Percentiles rank a stretch among this genome's conserved stretches.
These are phyloP conservation scores for Avicennia marina DNA, from an alignment of 257 asterid species.

Conservation along the genomic window DNA sequence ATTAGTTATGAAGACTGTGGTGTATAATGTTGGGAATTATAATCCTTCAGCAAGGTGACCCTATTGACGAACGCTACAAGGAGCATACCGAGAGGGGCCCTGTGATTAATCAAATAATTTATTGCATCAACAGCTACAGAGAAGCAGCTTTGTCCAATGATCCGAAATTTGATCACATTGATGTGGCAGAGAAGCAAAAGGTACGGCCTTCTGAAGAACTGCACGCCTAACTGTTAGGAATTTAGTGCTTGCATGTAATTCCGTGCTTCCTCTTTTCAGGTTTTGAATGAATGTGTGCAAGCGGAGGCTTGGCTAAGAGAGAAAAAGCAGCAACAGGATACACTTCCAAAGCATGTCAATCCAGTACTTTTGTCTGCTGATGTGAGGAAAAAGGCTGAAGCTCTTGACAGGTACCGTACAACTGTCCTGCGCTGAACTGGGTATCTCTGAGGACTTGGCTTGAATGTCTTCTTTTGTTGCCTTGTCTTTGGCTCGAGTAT, in stretches of 20 bases:
- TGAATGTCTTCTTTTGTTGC: no score
- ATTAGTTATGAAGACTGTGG: background rate
- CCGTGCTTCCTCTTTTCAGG: slow-evolving; percentile 35
- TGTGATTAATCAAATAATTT: slow-evolving; percentile 49
- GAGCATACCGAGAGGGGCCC: slow-evolving; percentile 75
- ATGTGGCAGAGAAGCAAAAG: slow-evolving; percentile 72
- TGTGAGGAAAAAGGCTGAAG: slow-evolving; percentile 71
- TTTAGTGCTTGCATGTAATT: background rate
- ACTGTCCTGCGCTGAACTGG: no score
- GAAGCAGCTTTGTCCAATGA: slow-evolving; percentile 77
- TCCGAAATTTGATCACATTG: slow-evolving; percentile 84
- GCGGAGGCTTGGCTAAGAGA: slow-evolving; percentile 92
- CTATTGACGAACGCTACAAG: slow-evolving; percentile 82
- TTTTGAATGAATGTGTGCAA: slow-evolving; percentile 71
- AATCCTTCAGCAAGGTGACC: slow-evolving; percentile 76
- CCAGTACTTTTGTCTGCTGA: slow-evolving; percentile 76
- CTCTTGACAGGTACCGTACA: slow-evolving; percentile 60
- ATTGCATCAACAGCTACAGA: slow-evolving; percentile 74
- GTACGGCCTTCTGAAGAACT: slow-evolving; percentile 19
- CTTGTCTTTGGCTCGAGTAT: no score
- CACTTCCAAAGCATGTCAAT: slow-evolving; percentile 63
- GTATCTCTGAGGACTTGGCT: no score
- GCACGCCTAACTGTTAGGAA: background rate
- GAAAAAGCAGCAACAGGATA: slow-evolving; percentile 73
- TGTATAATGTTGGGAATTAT: slow-evolving; percentile 13